phyloP scores from a whole-genome alignment of 768 basidiomycete species.

The Guyanaporus albipodus region DNA sequence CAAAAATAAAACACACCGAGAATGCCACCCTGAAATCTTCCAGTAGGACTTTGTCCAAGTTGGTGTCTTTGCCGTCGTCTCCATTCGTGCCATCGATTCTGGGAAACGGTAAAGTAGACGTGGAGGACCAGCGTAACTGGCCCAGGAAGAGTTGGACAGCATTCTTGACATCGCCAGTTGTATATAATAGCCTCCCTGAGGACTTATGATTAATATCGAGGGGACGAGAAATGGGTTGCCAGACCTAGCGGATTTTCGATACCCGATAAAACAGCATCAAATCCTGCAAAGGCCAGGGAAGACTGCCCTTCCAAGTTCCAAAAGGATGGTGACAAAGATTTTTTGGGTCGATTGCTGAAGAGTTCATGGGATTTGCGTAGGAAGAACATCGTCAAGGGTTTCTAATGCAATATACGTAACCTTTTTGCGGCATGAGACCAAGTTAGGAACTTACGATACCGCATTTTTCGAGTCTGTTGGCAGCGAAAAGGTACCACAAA shows the following conservation, averaged over 20 bases:
- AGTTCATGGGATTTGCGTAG: constrained; percentile 66
- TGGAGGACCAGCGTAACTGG: constrained; percentile 52
- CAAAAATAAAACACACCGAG: constrained; percentile 46
- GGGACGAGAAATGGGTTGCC: constrained; percentile 6
- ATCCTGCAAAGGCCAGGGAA: constrained; percentile 38
- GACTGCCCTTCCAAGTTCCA: constrained; percentile 66
- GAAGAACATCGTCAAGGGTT: constrained; percentile 82
- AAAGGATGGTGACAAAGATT: constrained; percentile 73
- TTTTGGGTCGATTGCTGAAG: constrained; percentile 47
- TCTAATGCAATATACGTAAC: constrained; percentile 40
- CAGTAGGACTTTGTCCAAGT: constrained; percentile 65
- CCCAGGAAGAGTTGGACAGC: constrained; percentile 78
- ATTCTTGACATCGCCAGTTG: constrained; percentile 75
- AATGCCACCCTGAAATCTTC: constrained; percentile 90
- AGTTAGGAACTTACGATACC: constrained; percentile 63
- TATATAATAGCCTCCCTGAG: constrained; percentile 84
- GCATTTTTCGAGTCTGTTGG: constrained; percentile 75
- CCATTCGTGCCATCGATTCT: constrained; percentile 15
- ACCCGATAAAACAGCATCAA: constrained; percentile 63
- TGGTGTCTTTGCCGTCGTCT: constrained; percentile 31
- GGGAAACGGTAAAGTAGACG: constrained; percentile 13
- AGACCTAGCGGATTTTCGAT: constrained; percentile 79
- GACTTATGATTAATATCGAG: constrained; percentile 6
- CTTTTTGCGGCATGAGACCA: constrained; percentile 1
- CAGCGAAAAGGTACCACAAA: constrained; percentile 75